Evolutionary conservation across 805 yeast genomes (phyloP).

Genomic region (Teunomyces panamensis): DNA sequence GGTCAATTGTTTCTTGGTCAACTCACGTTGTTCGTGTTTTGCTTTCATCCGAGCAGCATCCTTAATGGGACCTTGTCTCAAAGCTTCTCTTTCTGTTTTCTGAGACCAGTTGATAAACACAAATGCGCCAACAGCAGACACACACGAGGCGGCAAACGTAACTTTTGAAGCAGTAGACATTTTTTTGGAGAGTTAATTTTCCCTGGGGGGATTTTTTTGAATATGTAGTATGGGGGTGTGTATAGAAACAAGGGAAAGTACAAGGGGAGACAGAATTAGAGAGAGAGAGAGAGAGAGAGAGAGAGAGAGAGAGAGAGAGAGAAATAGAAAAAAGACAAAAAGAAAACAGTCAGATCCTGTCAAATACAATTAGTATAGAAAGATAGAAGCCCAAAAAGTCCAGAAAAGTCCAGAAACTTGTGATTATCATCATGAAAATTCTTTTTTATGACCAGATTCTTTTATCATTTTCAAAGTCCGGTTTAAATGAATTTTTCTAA

Average conservation of each 20-base stretch:
- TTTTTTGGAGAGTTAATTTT: background rate
- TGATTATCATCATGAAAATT: no score
- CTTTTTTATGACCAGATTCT: no score
- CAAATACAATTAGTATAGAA: no score
- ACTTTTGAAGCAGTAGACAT: constrained; percentile 83
- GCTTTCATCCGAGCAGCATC: constrained; percentile 66
- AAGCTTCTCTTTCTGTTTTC: constrained; percentile 62
- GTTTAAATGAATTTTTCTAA: background rate
- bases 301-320: no score
- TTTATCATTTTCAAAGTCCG: no score
- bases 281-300: no score
- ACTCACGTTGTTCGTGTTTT: constrained; percentile 29
- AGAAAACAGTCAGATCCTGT: no score
- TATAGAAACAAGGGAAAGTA: constrained; percentile 16
- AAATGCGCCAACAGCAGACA: constrained; percentile 57
- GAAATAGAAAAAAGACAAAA: no score
- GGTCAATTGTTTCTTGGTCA: constrained; percentile 41
- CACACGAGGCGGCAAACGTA: constrained; percentile 60
- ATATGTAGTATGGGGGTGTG: constrained; percentile 9
- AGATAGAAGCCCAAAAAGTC: no score
- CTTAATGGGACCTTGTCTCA: constrained; percentile 81
- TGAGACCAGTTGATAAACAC: constrained; percentile 71
- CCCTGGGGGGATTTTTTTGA: background rate
- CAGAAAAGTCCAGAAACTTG: no score
- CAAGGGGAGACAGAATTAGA: no score